Evolutionary conservation across 306 rosid genomes (phyloP), one percentile per base, ranked within the genome.

Genomic region (Cicer arietinum): DNA sequence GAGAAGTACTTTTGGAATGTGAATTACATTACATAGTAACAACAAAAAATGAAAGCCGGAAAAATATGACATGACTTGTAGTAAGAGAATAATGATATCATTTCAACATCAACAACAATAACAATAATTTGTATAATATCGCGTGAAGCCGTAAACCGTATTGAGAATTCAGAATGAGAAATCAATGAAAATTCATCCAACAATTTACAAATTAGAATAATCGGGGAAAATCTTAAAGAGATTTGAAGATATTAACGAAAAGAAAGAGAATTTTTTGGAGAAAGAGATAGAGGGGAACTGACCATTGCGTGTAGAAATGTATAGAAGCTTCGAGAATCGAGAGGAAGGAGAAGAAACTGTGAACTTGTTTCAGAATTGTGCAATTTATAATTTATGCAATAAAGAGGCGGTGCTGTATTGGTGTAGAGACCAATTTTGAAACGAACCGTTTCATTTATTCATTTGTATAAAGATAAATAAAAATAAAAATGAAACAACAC

Each of bases 321-420:
- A 46, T 16, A 8, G 74, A 79, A 72, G 54, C 67, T 79, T 71
- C 67, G 73, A 56, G 60, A 51, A 9, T 63, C 35, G 65, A 67
- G 50, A 50, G 10, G 64, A 30, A 9, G 46, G 22, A 18, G 35
- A 20, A 20, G n/a, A 30, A 30, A 30, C 37, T 30, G 37, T 30
- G 37, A 25, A 25, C 4, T 25, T 25, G 35, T 25, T 25, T 25
- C 35, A 25, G 35, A 25, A 25, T 25, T 25, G 35, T 25, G 35
- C 35, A 0, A 30, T 30, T 30, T 30, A 30, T 30, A 30, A 3
- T 30, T 30, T 30, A 30, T 3, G 37, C 37, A 30, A 30, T 30
- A 30, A 30, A 30, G 37, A 30, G 37, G 37, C 37, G 37, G 37
- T 30, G 37, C 37, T 30, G 37, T 30, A 30, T 30, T 30, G 37